These are phyloP conservation scores for Nasturtium officinale DNA, from an alignment of 345 rosid species.

Conservation along the genomic window DNA sequence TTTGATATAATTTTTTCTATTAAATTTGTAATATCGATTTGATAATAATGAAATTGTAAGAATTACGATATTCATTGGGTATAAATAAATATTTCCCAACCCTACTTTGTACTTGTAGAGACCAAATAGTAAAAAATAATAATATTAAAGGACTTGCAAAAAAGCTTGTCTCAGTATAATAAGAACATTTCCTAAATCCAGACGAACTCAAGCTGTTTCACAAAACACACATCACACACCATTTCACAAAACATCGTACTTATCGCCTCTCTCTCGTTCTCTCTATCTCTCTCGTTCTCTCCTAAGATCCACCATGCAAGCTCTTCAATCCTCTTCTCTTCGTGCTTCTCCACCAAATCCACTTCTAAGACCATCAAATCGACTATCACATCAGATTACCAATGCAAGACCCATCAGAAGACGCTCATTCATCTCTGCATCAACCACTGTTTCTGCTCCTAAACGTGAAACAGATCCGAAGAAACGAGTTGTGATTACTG, in stretches of 20 bases:
- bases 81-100: not conserved
- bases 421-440: constrained; percentile 53
- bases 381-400: constrained; percentile 34
- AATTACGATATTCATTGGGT: too few relatives aligned
- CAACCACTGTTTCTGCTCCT: constrained; percentile 66
- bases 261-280: constrained; percentile 35
- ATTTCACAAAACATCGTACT: constrained; percentile 43
- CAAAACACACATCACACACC: constrained; percentile 37
- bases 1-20: too few relatives aligned
- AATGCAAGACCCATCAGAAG: constrained; percentile 45
- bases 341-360: constrained; percentile 60
- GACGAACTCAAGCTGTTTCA: constrained; percentile 21
- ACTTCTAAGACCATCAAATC: constrained; percentile 46
- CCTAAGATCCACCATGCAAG: constrained; percentile 58
- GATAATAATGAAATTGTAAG: too few relatives aligned
- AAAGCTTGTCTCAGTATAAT: not conserved
- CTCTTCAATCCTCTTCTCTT: constrained; percentile 68
- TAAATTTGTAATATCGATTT: too few relatives aligned
- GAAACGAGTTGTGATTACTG: constrained; percentile 93
- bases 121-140: not conserved
- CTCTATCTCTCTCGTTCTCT: constrained; percentile 19
- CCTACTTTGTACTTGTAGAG: not conserved
- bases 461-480: constrained; percentile 94
- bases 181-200: constrained; percentile 19
- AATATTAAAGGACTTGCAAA: not conserved